Evolutionary conservation across 1,284 basidiomycete species (phyloP), one percentile per base, ranked within the genome.

Genomic region (Trichosporon coremiiforme): DNA sequence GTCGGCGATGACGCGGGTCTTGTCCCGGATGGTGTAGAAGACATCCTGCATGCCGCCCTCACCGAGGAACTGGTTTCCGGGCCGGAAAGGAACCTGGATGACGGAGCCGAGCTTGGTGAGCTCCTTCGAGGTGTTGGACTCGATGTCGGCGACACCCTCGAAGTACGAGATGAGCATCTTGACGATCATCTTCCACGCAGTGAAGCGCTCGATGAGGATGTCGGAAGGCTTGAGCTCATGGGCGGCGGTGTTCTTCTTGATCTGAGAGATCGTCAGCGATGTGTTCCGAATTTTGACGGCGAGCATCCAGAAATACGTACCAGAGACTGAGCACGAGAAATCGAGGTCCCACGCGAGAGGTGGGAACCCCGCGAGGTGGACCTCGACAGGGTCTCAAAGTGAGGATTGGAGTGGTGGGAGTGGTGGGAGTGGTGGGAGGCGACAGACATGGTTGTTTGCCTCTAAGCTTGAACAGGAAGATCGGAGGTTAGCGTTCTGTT

Each of bases 31-130:
- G 73, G 87, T 89, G 84, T 95, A 98, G 84, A 92, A 98, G 53
- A 98, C 89, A 80, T 98, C 96, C 90, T 92, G 91, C 66, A 97
- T 85, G 63, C 94, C 94, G 22, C 92, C 93, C 82, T 97, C 94
- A 45, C 95, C 95, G 12, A 97, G 86, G 82, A 97, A 97, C 85
- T 97, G 94, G 83, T 97, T 97, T 31, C 95, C 95, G 45, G 94
- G 90, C 66, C 91, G 87, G 86, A 98, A 98, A 1, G 97, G 97
- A 1, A 98, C 96, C 84, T 99, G 96, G 76, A 99, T 96, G 73
- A 98, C 94, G 10, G 91, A 94, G n/a, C 92, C 93, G 66, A 99
- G 90, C 84, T 97, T 97, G 64, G 92, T 93, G 82, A 98, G 88
- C 84, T 98, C 96, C 77, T 90, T 90, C 50, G 95, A 94, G 20